Base-by-base conservation (phyloP, 129 eudicot genomes). In the Pulicaria dysenterica region DNA sequence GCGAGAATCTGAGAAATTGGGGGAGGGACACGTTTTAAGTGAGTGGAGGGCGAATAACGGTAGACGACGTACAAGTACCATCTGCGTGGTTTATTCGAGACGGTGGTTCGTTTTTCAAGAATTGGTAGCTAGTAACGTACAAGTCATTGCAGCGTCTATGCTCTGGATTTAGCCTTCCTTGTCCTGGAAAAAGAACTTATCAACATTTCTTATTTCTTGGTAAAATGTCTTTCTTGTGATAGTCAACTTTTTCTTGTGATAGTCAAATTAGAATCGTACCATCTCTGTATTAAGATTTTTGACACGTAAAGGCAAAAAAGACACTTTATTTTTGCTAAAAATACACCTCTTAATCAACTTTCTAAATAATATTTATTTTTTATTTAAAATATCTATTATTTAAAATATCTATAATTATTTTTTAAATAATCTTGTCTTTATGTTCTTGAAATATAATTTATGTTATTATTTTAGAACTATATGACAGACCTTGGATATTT, bases 11-110 rank as follows among this genome's bases (percentile, higher is more conserved):
- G 59, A 19, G 43, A 34, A 5, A 3, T 7, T 10, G 67, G 44
- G 61, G 34, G n/a, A 13, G 60, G 50, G 57, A 46, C 75, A 76
- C 81, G 81, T 77, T 76, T 34, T 24, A 10, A 47, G 81, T 6
- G 70, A 69, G 76, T 69, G 76, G 81, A 59, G 64, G 31, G 46
- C 44, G 49, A 58, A 46, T 56, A 76, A 67, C 80, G 74, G 68
- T 76, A 42, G 74, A 38, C 41, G 40, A 24, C 8, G 39, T 57
- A 43, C 64, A 65, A 43, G 16, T 55, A 12, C 19, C 14, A 5
- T 54, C 10, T 75, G 73, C 47, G 71, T 64, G 2, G 48, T 8
- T 34, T 64, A 73, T 65, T 54, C 64, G 47, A 6, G 42, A 46
- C 13, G 4, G 43, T 48, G 72, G 71, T 12, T 45, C 37, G 31